Evolutionary conservation across 192 early-diverging fungal genomes (phyloP).

Genomic region (Phycomyces blakesleeanus): DNA sequence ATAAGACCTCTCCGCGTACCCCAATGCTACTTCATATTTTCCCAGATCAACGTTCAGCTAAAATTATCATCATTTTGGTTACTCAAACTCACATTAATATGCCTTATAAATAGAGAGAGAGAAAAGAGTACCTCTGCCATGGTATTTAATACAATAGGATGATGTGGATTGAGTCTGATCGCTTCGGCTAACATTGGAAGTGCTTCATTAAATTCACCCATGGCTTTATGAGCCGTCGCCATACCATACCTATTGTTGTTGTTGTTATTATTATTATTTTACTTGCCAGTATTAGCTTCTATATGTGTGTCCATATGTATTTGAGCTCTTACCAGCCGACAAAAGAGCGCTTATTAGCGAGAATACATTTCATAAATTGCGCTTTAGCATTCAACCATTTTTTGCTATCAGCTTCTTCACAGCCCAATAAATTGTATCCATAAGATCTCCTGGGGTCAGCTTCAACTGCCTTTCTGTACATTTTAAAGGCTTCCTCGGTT

Average conservation of each 20-base stretch:
- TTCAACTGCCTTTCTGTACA: constrained; percentile 28
- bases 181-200: constrained; percentile 23
- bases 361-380: constrained; percentile 25
- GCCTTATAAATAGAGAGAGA: too few species aligned
- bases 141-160: constrained; percentile 26
- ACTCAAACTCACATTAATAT: too few species aligned
- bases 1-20: constrained; percentile 7
- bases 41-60: constrained; percentile 1
- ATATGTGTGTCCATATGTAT: not conserved
- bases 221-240: constrained; percentile 20
- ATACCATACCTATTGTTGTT: constrained; percentile 21
- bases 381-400: constrained; percentile 24
- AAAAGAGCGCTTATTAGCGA: constrained; percentile 23
- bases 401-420: constrained; percentile 32
- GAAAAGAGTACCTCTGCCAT: constrained; percentile 24
- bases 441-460: constrained; percentile 19
- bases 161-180: constrained; percentile 20
- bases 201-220: constrained; percentile 16
- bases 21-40: constrained; percentile 8
- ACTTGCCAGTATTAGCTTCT: not conserved
- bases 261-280: too few species aligned
- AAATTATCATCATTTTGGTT: too few species aligned
- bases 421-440: constrained; percentile 24
- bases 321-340: constrained; percentile 20
- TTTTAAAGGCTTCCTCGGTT: constrained; percentile 24